These are phyloP conservation scores for Akanthomyces lecanii DNA, from an alignment of 2,329 filamentous ascomycete genomes.

Conservation along the genomic window DNA sequence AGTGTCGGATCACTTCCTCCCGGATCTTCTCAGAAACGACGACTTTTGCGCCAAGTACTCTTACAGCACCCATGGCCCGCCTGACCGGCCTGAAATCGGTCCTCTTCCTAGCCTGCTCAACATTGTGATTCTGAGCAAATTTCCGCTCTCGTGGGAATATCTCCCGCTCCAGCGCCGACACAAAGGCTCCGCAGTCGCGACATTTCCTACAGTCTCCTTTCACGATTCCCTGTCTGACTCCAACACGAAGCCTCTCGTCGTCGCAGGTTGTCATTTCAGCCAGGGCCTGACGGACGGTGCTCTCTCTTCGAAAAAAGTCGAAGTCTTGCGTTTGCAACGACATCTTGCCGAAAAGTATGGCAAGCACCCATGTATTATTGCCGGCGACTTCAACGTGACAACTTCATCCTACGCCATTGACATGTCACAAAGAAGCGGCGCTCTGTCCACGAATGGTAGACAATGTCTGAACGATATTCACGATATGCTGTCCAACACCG, in stretches of 20 bases:
- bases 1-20: constrained; percentile 60
- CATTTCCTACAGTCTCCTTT: constrained; percentile 30
- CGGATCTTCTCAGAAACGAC: constrained; percentile 45
- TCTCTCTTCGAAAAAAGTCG: constrained; percentile 51
- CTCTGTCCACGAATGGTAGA: constrained; percentile 48
- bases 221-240: constrained; percentile 37
- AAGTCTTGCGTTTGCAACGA: constrained; percentile 47
- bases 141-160: constrained; percentile 51
- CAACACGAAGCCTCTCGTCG: constrained; percentile 29
- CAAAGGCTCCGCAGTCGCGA: constrained; percentile 53
- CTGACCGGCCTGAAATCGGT: constrained; percentile 45
- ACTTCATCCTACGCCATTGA: constrained; percentile 55
- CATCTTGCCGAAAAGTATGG: constrained; percentile 41
- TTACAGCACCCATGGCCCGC: constrained; percentile 55
- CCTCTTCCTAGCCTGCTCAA: constrained; percentile 59
- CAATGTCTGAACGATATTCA: constrained; percentile 44
- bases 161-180: constrained; percentile 51
- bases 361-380: constrained; percentile 49
- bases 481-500: constrained; percentile 38
- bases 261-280: constrained; percentile 59
- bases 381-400: constrained; percentile 62
- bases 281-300: constrained; percentile 57
- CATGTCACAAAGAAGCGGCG: constrained; percentile 46
- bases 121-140: constrained; percentile 54
- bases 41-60: constrained; percentile 46